Evolutionary conservation across 441 rosid species (phyloP), one percentile per base, ranked within the genome.

Genomic region (Dalechampia spathulata): DNA sequence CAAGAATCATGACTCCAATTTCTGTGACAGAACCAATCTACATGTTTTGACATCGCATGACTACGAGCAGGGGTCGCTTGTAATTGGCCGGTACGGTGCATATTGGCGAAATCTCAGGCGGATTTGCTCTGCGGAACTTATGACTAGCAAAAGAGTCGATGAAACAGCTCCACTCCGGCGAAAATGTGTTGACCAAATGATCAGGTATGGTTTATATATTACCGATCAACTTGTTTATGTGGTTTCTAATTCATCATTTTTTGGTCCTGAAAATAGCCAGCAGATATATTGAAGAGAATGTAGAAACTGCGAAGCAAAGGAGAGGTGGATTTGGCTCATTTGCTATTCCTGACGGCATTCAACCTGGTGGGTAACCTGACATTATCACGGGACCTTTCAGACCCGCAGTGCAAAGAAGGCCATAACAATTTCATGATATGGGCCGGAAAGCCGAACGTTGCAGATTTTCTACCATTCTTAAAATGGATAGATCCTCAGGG

Each of bases 51-150:
- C n/a, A n/a, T n/a, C n/a, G n/a, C 86, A 83, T 58, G 78, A 86
- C 1, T 83, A 86, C 22, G 92, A 89, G 62, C 85, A 87, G 2
- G 34, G 34, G 4, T 83, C 92, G 0, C 52, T 86, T 0, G 82
- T 86, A 60, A 86, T 88, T 0, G 65, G 89, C 28, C 95, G 82
- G 50, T 86, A 89, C 25, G 95, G 95, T 11, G 50, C 86, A 0
- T 78, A 89, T 22, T 89, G 97, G 92, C 70, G 92, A 12, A 76
- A 83, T 82, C 20, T 89, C 6, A 57, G 95, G 40, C 76, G 97
- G 1, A 48, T 86, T 0, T 67, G 78, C 58, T 78, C 78, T 38
- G 70, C 77, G 16, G 82, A 86, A 52, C 82, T 89, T 58, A 83
- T 89, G 38, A 78, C 77, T 16, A 63, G 75, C 0, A 67, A 76